Percentiles rank a stretch among this genome's conserved stretches.
These are phyloP conservation scores for Acacia pycnantha DNA, from an alignment of 331 rosid genomes.

Conservation along the genomic window DNA sequence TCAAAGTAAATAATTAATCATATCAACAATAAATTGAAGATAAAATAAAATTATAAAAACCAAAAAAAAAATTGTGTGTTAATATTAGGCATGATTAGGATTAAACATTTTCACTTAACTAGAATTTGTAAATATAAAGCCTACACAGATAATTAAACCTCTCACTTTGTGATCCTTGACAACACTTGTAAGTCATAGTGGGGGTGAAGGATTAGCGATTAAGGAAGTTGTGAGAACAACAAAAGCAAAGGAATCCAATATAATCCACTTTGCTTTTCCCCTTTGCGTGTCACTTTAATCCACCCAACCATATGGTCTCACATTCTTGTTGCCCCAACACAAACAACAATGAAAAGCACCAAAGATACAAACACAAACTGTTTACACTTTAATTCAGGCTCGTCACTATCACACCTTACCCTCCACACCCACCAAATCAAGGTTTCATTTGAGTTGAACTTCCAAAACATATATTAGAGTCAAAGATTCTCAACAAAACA, in stretches of 20 bases:
- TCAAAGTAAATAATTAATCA: background rate
- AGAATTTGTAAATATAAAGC: background rate
- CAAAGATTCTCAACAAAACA: too few species aligned
- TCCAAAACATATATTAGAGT: background rate
- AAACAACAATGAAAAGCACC: background rate
- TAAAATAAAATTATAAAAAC: background rate
- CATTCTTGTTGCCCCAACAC: background rate
- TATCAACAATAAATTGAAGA: background rate
- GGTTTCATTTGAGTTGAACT: background rate
- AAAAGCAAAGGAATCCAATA: background rate
- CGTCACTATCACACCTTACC: background rate
- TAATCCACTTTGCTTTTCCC: background rate
- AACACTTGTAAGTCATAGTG: background rate
- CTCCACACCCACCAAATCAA: background rate
- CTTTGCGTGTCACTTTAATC: background rate
- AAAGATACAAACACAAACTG: background rate
- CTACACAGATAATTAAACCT: background rate
- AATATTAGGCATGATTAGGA: too few species aligned
- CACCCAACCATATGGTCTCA: background rate
- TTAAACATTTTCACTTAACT: background rate
- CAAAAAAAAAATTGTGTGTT: too few species aligned
- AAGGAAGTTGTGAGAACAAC: background rate
- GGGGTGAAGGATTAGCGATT: background rate
- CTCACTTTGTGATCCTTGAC: background rate
- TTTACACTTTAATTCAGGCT: background rate